These are phyloP conservation scores for Butyriboletus appendiculatus DNA, from an alignment of 1,284 basidiomycete species.

Conservation along the genomic window DNA sequence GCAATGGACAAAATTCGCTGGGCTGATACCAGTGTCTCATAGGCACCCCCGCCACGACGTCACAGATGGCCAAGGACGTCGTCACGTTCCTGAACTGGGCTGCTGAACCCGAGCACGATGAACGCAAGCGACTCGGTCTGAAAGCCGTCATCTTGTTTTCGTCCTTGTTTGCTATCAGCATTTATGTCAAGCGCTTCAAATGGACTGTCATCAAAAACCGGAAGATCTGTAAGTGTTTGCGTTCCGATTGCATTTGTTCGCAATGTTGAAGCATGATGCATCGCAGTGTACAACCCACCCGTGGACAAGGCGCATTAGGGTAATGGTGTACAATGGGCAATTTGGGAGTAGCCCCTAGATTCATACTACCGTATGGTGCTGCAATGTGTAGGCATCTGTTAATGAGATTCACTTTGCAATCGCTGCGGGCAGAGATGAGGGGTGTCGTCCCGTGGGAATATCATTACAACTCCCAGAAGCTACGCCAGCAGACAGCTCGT, in stretches of 20 bases:
- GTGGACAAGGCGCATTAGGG: slow-evolving; percentile 43
- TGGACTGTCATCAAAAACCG: slow-evolving; percentile 92
- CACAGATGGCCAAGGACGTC: slow-evolving; percentile 99
- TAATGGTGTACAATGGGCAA: slow-evolving; percentile 5
- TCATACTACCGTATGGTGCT: slow-evolving; percentile 26
- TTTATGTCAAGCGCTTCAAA: slow-evolving; percentile 96
- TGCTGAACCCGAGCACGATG: slow-evolving; percentile 97
- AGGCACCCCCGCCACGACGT: slow-evolving; percentile 95
- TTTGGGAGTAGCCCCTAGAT: slow-evolving; percentile 22
- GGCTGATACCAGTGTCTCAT: slow-evolving; percentile 8
- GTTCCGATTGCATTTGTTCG: background rate
- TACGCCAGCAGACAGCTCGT: background rate
- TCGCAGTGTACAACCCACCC: slow-evolving; percentile 55
- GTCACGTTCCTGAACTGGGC: slow-evolving; percentile 94
- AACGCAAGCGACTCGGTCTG: slow-evolving; percentile 95
- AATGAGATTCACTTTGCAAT: slow-evolving; percentile 24
- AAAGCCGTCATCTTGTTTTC: slow-evolving; percentile 93
- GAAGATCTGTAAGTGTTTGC: slow-evolving; percentile 72
- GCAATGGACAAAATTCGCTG: background rate
- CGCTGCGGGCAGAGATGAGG: background rate
- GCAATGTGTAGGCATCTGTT: slow-evolving; percentile 16
- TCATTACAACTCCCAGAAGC: background rate
- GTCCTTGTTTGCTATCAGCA: slow-evolving; percentile 73
- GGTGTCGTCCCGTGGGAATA: slow-evolving; percentile 25
- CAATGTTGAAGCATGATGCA: slow-evolving; percentile 11